Conservation (phyloP, 2,329 filamentous ascomycete species). For the Fusarium globosum region DNA sequence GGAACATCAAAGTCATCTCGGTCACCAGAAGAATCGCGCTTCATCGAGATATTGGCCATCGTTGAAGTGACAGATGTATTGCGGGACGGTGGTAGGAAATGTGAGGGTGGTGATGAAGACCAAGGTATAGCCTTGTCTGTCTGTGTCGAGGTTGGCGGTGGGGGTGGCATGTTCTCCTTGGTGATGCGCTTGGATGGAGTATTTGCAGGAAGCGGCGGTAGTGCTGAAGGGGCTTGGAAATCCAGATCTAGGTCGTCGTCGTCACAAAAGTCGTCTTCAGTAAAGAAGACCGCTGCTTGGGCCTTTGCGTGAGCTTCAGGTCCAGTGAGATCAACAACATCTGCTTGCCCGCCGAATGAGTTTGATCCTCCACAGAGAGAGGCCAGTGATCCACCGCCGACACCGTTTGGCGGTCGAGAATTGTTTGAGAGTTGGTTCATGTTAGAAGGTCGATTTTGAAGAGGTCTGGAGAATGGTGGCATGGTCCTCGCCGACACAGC, state of each 20-base stretch:
- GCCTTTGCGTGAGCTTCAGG: conserved; percentile 44
- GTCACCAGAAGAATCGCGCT: conserved; percentile 56
- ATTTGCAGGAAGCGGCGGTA: conserved; percentile 51
- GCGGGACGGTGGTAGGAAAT: conserved; percentile 54
- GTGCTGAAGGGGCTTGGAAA: conserved; percentile 68
- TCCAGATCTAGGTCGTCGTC: conserved; percentile 81
- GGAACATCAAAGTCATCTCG: conserved; percentile 42
- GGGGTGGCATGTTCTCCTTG: conserved; percentile 45
- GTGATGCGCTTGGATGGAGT: conserved; percentile 33
- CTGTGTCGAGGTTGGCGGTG: conserved; percentile 46
- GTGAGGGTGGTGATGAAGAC: conserved; percentile 73
- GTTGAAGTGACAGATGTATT: conserved; percentile 30
- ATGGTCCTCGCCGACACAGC: conserved; percentile 55
- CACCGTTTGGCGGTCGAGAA: conserved; percentile 13
- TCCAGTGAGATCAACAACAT: conserved; percentile 51
- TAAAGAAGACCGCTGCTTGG: conserved; percentile 65
- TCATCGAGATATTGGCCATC: conserved; percentile 46
- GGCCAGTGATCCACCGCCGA: conserved; percentile 47
- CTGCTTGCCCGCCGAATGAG: conserved; percentile 56
- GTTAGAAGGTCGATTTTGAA: conserved; percentile 49
- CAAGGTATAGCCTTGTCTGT: conserved; percentile 66
- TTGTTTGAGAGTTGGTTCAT: conserved; percentile 39
- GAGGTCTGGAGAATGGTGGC: conserved; percentile 42
- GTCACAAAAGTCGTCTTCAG: conserved; percentile 88
- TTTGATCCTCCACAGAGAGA: conserved; percentile 59